phyloP scores from a whole-genome alignment of 345 rosid genomes.

The Noccaea bulbosa region DNA sequence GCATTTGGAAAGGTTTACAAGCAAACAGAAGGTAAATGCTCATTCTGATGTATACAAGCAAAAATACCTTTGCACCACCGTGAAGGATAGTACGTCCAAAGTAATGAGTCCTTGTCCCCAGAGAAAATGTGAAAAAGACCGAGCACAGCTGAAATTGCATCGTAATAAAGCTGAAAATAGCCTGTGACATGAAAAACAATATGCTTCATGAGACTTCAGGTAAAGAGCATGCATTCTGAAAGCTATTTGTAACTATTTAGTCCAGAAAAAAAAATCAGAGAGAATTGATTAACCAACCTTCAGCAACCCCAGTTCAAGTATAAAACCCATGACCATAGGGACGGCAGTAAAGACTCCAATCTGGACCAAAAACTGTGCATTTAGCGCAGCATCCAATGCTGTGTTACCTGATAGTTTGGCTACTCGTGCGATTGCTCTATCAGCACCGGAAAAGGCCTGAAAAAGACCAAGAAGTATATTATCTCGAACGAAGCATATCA shows the following conservation, averaged over 20 bases:
- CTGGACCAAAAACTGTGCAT: conserved; percentile 97
- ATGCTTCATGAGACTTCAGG: conserved; percentile 7
- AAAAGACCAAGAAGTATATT: conserved; percentile 32
- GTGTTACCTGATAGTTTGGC: conserved; percentile 74
- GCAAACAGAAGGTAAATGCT: conserved; percentile 17
- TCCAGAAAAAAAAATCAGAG: conserved; percentile 23
- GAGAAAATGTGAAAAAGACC: conserved; percentile 96
- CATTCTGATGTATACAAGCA: conserved; percentile 10
- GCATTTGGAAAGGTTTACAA: conserved; percentile 26
- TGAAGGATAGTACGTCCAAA: conserved; percentile 99
- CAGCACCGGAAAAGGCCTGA: conserved; percentile 98
- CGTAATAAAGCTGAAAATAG: conserved; percentile 91
- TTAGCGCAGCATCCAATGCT: conserved; percentile 87
- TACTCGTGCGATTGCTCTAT: conserved; percentile 52
- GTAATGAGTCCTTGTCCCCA: conserved; percentile 97
- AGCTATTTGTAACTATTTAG: conserved; percentile 1
- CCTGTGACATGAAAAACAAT: conserved; percentile 56
- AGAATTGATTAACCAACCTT: conserved; percentile 59
- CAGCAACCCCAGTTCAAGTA: conserved; percentile 89
- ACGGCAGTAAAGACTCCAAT: conserved; percentile 98
- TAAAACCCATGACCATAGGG: conserved; percentile 99
- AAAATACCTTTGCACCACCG: conserved; percentile 92
- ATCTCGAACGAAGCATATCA: conserved; percentile 13
- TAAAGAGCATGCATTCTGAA: conserved; percentile 19
- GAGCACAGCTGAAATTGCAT: conserved; percentile 99